A percentile compares a stretch with the other conserved stretches of the same genome.
phyloP scores from a whole-genome alignment of 2,329 filamentous ascomycete genomes.

The Alternaria sp. region DNA sequence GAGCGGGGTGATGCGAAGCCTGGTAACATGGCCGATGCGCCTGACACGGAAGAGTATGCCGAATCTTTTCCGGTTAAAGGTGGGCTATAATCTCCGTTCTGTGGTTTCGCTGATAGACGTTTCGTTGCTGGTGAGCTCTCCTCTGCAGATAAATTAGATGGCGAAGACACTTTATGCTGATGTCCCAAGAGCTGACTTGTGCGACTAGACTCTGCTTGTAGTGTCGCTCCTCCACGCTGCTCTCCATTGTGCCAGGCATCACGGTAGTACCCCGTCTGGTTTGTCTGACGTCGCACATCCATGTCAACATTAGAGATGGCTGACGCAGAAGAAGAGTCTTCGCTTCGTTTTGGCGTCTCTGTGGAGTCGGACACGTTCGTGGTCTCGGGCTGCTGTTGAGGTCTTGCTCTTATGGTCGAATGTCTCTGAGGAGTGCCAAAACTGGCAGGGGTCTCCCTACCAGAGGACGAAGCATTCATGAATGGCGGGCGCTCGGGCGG shows the following conservation, averaged over 20 bases:
- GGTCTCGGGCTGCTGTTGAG: constrained; percentile 26
- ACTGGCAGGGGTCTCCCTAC: constrained; percentile 27
- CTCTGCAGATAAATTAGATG: constrained; percentile 24
- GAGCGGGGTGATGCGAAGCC: constrained; percentile 37
- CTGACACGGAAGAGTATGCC: constrained; percentile 51
- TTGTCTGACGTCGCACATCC: constrained; percentile 23
- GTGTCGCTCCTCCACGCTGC: constrained; percentile 21
- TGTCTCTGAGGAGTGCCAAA: constrained; percentile 22
- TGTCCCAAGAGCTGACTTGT: constrained; percentile 24
- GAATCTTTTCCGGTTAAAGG: constrained; percentile 49
- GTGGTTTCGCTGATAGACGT: constrained; percentile 18
- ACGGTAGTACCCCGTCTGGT: constrained; percentile 33
- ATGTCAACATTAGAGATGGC: constrained; percentile 24
- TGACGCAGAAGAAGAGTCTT: constrained; percentile 23
- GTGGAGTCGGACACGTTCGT: constrained; percentile 32
- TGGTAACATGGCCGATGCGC: constrained; percentile 44
- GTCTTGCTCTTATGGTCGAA: constrained; percentile 23
- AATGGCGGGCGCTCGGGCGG: constrained; percentile 42
- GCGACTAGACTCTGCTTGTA: constrained; percentile 23
- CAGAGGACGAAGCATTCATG: constrained; percentile 26
- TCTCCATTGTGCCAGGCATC: constrained; percentile 34
- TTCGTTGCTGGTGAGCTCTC: constrained; percentile 17
- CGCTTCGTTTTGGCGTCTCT: constrained; percentile 29
- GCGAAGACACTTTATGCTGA: constrained; percentile 18
- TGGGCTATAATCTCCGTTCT: constrained; percentile 39